phyloP scores from a whole-genome alignment of 306 rosid genomes.

The Phaseolus lunatus region DNA sequence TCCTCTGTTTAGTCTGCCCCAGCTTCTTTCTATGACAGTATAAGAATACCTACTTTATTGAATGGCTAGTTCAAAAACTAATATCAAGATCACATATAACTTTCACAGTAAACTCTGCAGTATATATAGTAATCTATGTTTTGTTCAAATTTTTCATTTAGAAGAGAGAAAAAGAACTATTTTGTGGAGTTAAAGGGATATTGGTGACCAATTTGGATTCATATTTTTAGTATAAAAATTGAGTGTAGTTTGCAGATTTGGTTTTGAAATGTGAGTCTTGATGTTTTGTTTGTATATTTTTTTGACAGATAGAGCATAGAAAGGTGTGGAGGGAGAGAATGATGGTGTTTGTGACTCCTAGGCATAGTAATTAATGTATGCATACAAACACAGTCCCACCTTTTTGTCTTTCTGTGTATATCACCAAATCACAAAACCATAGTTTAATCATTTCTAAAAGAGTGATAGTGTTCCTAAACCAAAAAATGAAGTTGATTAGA shows the following conservation, averaged over 20 bases:
- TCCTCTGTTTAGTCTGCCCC: neutral
- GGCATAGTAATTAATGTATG: constrained; percentile 25
- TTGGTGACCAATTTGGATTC: too few species aligned
- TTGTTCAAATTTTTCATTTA: too few species aligned
- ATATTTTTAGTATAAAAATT: too few species aligned
- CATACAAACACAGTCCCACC: constrained; percentile 36
- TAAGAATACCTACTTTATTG: neutral
- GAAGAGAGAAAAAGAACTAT: neutral
- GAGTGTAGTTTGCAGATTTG: neutral
- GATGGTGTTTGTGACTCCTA: constrained; percentile 20
- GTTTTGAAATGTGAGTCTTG: neutral
- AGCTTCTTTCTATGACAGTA: neutral
- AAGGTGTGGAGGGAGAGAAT: constrained; percentile 6
- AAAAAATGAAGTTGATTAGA: too few species aligned
- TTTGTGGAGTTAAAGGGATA: neutral
- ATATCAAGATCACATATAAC: neutral
- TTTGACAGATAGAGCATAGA: neutral
- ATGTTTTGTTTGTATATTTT: constrained; percentile 22
- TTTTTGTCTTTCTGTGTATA: neutral
- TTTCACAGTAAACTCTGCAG: too few species aligned
- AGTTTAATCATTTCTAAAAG: too few species aligned
- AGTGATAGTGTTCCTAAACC: too few species aligned
- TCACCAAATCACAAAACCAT: constrained; percentile 34
- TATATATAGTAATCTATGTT: too few species aligned
- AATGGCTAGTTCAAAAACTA: neutral